A percentile compares a stretch with the other conserved stretches of the same genome.
Evolutionary conservation across 2,329 filamentous ascomycete species (phyloP).

Genomic region (Hirsutella minnesotensis): DNA sequence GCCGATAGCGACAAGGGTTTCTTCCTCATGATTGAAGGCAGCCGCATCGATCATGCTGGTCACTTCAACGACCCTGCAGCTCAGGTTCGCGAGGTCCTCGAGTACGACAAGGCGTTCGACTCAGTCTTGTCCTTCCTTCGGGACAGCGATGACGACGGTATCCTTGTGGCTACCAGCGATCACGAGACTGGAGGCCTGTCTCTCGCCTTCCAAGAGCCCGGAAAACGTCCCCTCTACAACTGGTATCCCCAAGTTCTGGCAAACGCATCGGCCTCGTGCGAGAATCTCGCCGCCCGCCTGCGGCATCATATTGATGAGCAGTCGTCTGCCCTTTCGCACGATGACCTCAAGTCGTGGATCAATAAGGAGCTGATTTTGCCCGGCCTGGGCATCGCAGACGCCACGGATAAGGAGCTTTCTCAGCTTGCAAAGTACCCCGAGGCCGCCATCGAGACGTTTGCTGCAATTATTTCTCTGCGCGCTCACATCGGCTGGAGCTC

Average conservation of each 20-base stretch:
- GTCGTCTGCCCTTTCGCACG: slow-evolving; percentile 17
- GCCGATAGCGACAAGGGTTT: slow-evolving; percentile 80
- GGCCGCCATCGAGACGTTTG: slow-evolving; percentile 48
- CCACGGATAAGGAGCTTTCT: slow-evolving; percentile 57
- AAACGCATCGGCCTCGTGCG: slow-evolving; percentile 63
- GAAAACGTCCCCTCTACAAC: slow-evolving; percentile 43
- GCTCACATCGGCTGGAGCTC: slow-evolving; percentile 90
- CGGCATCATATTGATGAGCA: slow-evolving; percentile 39
- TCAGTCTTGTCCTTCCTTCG: slow-evolving; percentile 77
- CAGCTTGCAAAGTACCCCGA: slow-evolving; percentile 47
- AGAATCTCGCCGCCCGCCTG: slow-evolving; percentile 56
- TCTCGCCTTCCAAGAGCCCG: slow-evolving; percentile 55
- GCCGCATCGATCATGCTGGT: slow-evolving; percentile 89
- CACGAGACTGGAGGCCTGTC: slow-evolving; percentile 91
- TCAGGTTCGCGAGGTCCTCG: slow-evolving; percentile 85
- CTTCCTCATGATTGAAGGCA: slow-evolving; percentile 98
- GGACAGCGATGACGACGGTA: slow-evolving; percentile 56
- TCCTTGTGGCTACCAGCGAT: slow-evolving; percentile 84
- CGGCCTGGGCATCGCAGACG: slow-evolving; percentile 68
- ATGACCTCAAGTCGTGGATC: slow-evolving; percentile 51
- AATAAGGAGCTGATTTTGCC: slow-evolving; percentile 53
- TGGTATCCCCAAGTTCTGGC: slow-evolving; percentile 80
- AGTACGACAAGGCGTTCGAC: slow-evolving; percentile 80
- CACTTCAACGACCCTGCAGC: slow-evolving; percentile 75
- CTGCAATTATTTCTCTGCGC: slow-evolving; percentile 76